Conservation (phyloP, 2,329 filamentous ascomycete genomes). For the Tolypocladium ovalisporum region DNA sequence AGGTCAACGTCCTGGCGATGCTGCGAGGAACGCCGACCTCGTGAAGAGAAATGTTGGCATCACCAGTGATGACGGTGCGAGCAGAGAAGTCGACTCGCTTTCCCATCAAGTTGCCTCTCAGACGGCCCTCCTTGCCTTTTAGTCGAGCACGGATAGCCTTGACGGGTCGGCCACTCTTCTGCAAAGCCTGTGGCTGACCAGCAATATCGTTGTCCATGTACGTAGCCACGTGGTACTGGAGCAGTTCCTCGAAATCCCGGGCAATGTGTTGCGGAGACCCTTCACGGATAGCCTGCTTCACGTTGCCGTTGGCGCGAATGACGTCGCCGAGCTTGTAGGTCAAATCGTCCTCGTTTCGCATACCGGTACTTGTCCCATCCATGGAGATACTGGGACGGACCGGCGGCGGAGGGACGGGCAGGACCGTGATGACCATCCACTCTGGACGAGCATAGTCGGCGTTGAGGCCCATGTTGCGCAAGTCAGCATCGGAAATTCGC, state of each 20-base stretch:
- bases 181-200: slow-evolving; percentile 83
- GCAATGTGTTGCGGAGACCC: slow-evolving; percentile 87
- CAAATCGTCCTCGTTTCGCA: slow-evolving; percentile 95
- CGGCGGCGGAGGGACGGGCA: slow-evolving; percentile 89
- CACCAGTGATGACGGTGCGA: slow-evolving; percentile 98
- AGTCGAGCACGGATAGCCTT: slow-evolving; percentile 94
- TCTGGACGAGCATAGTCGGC: slow-evolving; percentile 91
- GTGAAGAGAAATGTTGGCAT: slow-evolving; percentile 90
- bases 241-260: slow-evolving; percentile 77
- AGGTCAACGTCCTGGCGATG: slow-evolving; percentile 87
- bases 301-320: slow-evolving; percentile 92
- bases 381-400: slow-evolving; percentile 96
- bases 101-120: slow-evolving; percentile 98
- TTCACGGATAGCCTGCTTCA: slow-evolving; percentile 81
- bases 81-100: slow-evolving; percentile 99
- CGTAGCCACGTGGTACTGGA: slow-evolving; percentile 97
- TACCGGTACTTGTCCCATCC: slow-evolving; percentile 83
- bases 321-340: slow-evolving; percentile 99
- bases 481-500: slow-evolving; percentile 70
- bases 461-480: slow-evolving; percentile 82
- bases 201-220: slow-evolving; percentile 99
- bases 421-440: slow-evolving; percentile 94
- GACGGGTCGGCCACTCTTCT: slow-evolving; percentile 92
- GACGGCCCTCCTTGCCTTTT: slow-evolving; percentile 97
- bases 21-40: slow-evolving; percentile 94